Evolutionary conservation across 1,284 basidiomycete genomes (phyloP).

Genomic region (Caloboletus inedulis): DNA sequence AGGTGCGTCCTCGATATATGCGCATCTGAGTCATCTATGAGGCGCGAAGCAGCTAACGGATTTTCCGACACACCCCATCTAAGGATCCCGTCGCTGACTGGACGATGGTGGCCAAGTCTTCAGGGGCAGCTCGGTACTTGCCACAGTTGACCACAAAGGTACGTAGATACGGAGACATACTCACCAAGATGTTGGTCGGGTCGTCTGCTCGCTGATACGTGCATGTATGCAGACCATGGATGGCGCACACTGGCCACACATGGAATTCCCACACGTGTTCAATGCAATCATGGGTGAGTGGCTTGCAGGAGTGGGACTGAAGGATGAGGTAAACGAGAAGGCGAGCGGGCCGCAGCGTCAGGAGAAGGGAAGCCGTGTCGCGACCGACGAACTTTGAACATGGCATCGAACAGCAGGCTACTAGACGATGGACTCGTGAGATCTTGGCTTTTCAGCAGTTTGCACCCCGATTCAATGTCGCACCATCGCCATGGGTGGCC

Average conservation of each 20-base stretch:
- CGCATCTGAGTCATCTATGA: neutral
- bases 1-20: slow-evolving; percentile 36
- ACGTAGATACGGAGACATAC: slow-evolving; percentile 3
- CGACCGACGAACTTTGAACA: slow-evolving; percentile 17
- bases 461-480: neutral
- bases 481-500: neutral
- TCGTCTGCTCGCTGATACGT: neutral
- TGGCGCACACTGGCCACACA: slow-evolving; percentile 60
- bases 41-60: neutral
- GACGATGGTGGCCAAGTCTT: slow-evolving; percentile 39
- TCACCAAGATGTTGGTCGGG: neutral
- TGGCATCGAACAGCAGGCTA: neutral
- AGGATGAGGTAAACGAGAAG: neutral
- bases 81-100: slow-evolving; percentile 69
- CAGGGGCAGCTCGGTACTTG: slow-evolving; percentile 45
- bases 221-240: slow-evolving; percentile 38
- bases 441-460: neutral
- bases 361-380: neutral
- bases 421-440: neutral
- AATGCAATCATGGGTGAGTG: slow-evolving; percentile 45
- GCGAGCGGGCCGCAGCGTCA: neutral
- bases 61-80: neutral
- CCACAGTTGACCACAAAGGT: slow-evolving; percentile 54
- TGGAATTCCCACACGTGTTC: slow-evolving; percentile 51
- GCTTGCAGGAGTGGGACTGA: slow-evolving; percentile 26